These are phyloP conservation scores for Zygotorulaspora sp. DNA, from an alignment of 805 yeast species.

Conservation along the genomic window DNA sequence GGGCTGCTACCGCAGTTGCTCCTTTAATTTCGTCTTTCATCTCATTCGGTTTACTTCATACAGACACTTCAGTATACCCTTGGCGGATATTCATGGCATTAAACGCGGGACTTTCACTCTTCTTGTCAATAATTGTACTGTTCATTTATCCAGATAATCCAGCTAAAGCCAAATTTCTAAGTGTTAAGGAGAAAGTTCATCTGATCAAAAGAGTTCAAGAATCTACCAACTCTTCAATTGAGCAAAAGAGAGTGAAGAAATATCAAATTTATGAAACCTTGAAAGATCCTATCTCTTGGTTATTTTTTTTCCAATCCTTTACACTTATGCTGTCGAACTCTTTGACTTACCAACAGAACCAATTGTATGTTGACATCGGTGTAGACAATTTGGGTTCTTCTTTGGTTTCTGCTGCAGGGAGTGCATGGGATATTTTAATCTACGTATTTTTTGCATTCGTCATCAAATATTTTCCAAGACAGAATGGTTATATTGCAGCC, in stretches of 20 bases:
- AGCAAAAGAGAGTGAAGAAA: conserved; percentile 44
- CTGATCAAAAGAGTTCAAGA: conserved; percentile 42
- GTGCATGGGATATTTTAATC: conserved; percentile 44
- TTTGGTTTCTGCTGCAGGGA: conserved; percentile 49
- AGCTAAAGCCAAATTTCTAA: conserved; percentile 44
- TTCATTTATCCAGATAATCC: conserved; percentile 55
- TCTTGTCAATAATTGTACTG: conserved; percentile 33
- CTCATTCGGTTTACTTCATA: conserved; percentile 37
- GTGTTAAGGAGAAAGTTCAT: conserved; percentile 47
- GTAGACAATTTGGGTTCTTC: conserved; percentile 42
- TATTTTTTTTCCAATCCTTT: conserved; percentile 39
- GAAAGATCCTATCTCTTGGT: conserved; percentile 46
- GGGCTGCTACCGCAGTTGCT: conserved; percentile 46
- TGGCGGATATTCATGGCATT: conserved; percentile 57
- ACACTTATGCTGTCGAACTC: conserved; percentile 49
- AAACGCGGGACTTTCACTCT: conserved; percentile 51
- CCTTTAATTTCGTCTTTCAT: conserved; percentile 52
- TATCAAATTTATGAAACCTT: conserved; percentile 46
- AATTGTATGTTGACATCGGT: conserved; percentile 45
- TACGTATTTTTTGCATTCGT: conserved; percentile 37
- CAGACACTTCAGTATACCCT: conserved; percentile 24
- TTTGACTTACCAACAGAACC: conserved; percentile 48
- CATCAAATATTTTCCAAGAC: conserved; percentile 34
- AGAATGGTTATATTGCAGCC: conserved; percentile 37
- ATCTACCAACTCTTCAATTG: conserved; percentile 40